Evolutionary conservation across 768 basidiomycete species (phyloP).

Genomic region (Leccinellum luteum): DNA sequence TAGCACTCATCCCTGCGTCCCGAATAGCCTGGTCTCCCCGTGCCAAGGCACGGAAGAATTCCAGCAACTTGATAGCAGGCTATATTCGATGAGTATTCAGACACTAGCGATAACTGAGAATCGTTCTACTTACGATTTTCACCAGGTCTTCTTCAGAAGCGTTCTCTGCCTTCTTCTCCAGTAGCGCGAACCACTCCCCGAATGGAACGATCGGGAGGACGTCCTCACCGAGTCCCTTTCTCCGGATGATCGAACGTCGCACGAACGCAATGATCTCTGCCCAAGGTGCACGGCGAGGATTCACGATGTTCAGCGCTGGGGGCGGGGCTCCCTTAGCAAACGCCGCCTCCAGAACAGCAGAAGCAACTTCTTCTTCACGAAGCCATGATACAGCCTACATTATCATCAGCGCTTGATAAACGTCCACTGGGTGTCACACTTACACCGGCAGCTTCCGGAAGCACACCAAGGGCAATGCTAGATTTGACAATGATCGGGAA

Average conservation of each 20-base stretch:
- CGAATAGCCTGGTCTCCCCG: constrained; percentile 15
- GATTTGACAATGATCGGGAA: constrained; percentile 42
- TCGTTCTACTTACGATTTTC: constrained; percentile 29
- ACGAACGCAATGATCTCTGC: constrained; percentile 27
- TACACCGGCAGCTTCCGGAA: constrained; percentile 35
- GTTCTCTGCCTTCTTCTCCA: constrained; percentile 21
- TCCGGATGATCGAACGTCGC: constrained; percentile 14
- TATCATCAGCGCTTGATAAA: neutral
- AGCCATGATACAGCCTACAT: constrained; percentile 41
- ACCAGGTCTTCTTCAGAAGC: constrained; percentile 27
- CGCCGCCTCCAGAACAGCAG: constrained; percentile 31
- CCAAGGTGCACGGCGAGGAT: constrained; percentile 38
- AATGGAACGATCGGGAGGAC: constrained; percentile 33
- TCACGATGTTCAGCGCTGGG: constrained; percentile 36
- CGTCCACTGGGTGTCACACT: constrained; percentile 7
- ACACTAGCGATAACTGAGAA: neutral
- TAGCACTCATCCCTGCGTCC: neutral
- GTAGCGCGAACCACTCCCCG: constrained; percentile 32
- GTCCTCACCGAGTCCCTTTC: neutral
- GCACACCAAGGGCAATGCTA: constrained; percentile 25
- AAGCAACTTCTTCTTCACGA: constrained; percentile 38
- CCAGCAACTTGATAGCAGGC: constrained; percentile 36
- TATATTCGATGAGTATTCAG: neutral
- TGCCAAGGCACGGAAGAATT: constrained; percentile 31
- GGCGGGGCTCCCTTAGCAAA: constrained; percentile 16